phyloP scores from a whole-genome alignment of 371 early-diverging fungal genomes.

The Lichtheimia corymbifera region DNA sequence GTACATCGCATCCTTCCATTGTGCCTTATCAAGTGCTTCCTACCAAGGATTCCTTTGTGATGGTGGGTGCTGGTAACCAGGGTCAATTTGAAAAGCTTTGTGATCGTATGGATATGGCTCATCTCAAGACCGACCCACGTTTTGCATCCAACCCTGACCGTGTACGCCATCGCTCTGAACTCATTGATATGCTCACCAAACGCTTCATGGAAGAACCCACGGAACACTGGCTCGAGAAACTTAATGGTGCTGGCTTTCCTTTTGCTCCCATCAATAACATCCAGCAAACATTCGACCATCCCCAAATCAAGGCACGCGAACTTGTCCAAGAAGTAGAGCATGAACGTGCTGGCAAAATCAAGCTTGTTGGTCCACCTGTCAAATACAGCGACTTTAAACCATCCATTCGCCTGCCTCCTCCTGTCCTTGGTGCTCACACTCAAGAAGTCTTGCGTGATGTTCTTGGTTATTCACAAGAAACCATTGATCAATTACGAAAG shows the following conservation, averaged over 20 bases:
- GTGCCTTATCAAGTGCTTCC: conserved; percentile 90
- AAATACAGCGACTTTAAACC: conserved; percentile 73
- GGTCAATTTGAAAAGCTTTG: conserved; percentile 75
- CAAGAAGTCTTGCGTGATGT: conserved; percentile 65
- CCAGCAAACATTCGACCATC: conserved; percentile 82
- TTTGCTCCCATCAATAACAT: conserved; percentile 89
- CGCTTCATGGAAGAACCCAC: conserved; percentile 57
- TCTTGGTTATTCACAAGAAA: conserved; percentile 55
- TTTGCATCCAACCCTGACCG: conserved; percentile 72
- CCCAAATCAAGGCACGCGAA: conserved; percentile 78
- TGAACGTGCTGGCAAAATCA: conserved; percentile 77
- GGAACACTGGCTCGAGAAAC: conserved; percentile 59
- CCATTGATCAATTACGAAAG: conserved; percentile 37
- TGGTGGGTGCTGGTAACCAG: conserved; percentile 91
- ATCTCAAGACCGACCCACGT: conserved; percentile 49
- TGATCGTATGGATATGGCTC: conserved; percentile 45
- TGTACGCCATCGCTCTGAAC: conserved; percentile 68
- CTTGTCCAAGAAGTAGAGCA: conserved; percentile 85
- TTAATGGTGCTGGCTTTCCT: conserved; percentile 76
- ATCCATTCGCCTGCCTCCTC: conserved; percentile 78
- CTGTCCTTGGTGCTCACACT: conserved; percentile 88
- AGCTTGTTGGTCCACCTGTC: conserved; percentile 78
- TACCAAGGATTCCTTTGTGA: conserved; percentile 82
- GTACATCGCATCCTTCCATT: conserved; percentile 87
- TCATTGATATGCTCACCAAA: conserved; percentile 59